Percentiles rank a stretch among this genome's conserved stretches.
phyloP scores from a whole-genome alignment of 129 eudicot species.

The Flaveria sonorensis region DNA sequence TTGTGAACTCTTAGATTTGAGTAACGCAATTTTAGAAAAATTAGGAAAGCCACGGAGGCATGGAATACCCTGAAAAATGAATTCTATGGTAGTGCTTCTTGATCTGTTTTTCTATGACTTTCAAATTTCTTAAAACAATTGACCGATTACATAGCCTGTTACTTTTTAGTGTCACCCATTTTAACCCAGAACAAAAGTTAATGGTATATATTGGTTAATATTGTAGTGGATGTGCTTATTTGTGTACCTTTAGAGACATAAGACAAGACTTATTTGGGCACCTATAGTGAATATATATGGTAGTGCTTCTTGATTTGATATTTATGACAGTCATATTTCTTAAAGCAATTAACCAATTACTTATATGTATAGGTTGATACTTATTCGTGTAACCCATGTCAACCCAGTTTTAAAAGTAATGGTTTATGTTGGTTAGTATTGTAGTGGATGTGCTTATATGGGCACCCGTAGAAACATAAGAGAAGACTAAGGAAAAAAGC shows the following conservation, averaged over 20 bases:
- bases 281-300: not conserved
- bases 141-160: too few relatives aligned
- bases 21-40: not conserved
- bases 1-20: slow-evolving; percentile 3
- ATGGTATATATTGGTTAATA: not conserved
- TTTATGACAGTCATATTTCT: not conserved
- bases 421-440: not conserved
- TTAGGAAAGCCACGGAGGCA: not conserved
- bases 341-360: not conserved
- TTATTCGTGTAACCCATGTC: not conserved
- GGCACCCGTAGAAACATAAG: not conserved
- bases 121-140: not conserved
- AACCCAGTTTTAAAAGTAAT: not conserved
- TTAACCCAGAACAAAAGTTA: not conserved
- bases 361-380: too few relatives aligned
- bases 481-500: not conserved
- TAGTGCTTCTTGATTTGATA: not conserved
- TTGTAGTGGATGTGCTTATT: not conserved
- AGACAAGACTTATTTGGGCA: not conserved
- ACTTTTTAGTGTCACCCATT: not conserved
- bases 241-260: not conserved
- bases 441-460: not conserved
- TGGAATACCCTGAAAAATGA: not conserved
- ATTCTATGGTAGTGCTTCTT: not conserved
- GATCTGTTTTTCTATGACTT: not conserved